Percentiles rank a stretch among this genome's conserved stretches.
These are phyloP conservation scores for Dictyostelium firmibasis DNA, from an alignment of 78 protist genomes.

Conservation along the genomic window DNA sequence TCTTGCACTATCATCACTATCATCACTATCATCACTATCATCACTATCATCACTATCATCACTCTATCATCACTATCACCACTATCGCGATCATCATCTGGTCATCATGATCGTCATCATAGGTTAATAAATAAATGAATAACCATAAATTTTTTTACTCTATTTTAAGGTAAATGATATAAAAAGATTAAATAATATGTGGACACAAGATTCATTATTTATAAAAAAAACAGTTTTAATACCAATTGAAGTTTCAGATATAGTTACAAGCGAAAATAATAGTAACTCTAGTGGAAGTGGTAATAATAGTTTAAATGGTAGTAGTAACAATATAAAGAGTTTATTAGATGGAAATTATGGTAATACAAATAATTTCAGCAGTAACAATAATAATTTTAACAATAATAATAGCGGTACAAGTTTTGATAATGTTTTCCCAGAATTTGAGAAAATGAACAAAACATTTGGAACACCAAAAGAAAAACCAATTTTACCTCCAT, in stretches of 20 bases:
- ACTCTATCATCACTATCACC: not conserved
- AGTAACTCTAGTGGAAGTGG: conserved; percentile 15
- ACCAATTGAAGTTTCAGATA: conserved; percentile 11
- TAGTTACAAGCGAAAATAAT: not conserved
- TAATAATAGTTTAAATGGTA: not conserved
- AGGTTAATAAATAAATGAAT: no score
- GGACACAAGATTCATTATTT: conserved; percentile 41
- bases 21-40: not conserved
- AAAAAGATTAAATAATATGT: conserved; percentile 59
- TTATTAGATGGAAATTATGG: not conserved
- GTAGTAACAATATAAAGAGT: not conserved
- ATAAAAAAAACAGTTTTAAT: conserved; percentile 37
- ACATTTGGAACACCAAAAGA: conserved; percentile 14
- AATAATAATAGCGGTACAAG: not conserved
- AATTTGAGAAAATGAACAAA: conserved; percentile 35
- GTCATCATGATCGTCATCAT: no score
- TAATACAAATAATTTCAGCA: not conserved
- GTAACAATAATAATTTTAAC: not conserved
- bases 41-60: not conserved
- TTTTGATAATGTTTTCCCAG: not conserved
- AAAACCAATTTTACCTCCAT: not conserved
- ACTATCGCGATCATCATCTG: no score
- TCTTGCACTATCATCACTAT: not conserved
- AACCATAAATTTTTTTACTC: no score
- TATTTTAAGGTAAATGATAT: conserved; percentile 54